Percentiles rank a stretch among this genome's conserved stretches.
Conservation (phyloP, 164 flowering plant species). For the Kingdonia uniflora region DNA sequence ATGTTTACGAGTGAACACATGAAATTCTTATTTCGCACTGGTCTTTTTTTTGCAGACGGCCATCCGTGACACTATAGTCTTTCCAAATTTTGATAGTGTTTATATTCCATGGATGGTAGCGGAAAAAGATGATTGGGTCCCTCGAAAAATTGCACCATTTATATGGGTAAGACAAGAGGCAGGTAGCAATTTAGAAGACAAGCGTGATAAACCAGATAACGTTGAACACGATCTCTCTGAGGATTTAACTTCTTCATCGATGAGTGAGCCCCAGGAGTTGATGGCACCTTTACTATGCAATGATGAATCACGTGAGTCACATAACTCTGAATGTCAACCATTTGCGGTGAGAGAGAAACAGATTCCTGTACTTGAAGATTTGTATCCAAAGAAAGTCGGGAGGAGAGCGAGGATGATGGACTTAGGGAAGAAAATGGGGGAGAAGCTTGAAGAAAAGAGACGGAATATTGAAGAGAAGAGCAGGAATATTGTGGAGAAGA, state of each 20-base stretch:
- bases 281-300: conserved; percentile 27
- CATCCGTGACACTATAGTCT: conserved; percentile 74
- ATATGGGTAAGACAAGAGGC: conserved; percentile 4
- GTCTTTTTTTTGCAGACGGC: conserved; percentile 48
- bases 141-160: conserved; percentile 18
- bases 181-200: conserved; percentile 16
- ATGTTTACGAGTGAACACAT: too few species aligned
- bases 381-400: conserved; percentile 46
- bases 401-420: conserved; percentile 78
- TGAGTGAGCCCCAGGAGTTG: conserved; percentile 21
- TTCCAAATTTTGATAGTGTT: conserved; percentile 76
- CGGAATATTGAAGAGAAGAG: conserved; percentile 72
- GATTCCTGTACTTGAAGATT: conserved; percentile 27
- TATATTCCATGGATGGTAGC: conserved; percentile 89
- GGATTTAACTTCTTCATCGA: conserved; percentile 8
- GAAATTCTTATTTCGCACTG: conserved; percentile 8
- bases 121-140: conserved; percentile 91
- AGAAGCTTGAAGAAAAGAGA: conserved; percentile 83
- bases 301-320: conserved; percentile 22
- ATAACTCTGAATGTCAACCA: conserved; percentile 15
- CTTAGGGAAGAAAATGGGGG: conserved; percentile 85
- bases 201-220: conserved; percentile 18
- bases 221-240: conserved; percentile 11
- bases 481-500: conserved; percentile 72
- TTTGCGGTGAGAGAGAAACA: conserved; percentile 15